Percentiles rank a stretch among this genome's conserved stretches.
These are phyloP conservation scores for Ramalina intermedia DNA, from an alignment of 495 filamentous ascomycete genomes.

Conservation along the genomic window DNA sequence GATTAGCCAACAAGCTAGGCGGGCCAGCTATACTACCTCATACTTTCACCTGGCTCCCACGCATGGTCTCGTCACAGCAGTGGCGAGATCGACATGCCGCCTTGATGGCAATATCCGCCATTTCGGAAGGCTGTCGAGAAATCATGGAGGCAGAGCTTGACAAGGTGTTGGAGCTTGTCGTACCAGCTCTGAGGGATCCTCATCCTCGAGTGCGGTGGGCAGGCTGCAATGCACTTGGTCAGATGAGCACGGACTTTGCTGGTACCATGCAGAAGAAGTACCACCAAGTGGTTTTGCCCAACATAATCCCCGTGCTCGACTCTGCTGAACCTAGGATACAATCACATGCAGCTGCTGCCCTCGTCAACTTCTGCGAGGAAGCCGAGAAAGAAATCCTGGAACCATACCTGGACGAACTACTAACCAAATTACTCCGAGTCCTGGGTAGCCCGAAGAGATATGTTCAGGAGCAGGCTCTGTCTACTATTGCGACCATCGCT, in stretches of 20 bases:
- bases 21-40: constrained; percentile 73
- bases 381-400: constrained; percentile 85
- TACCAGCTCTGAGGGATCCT: constrained; percentile 79
- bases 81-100: constrained; percentile 97
- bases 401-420: constrained; percentile 81
- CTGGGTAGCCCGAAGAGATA: constrained; percentile 84
- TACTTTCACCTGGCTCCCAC: constrained; percentile 92
- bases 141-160: constrained; percentile 90
- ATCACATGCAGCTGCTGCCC: constrained; percentile 87
- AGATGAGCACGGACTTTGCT: constrained; percentile 99
- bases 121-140: constrained; percentile 93
- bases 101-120: constrained; percentile 97
- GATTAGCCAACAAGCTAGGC: constrained; percentile 92
- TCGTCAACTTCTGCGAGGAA: constrained; percentile 99
- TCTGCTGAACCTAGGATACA: constrained; percentile 88
- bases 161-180: constrained; percentile 83
- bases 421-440: constrained; percentile 68
- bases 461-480: constrained; percentile 94
- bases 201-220: constrained; percentile 96
- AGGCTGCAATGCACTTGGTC: constrained; percentile 95
- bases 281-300: constrained; percentile 67
- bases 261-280: constrained; percentile 97
- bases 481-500: constrained; percentile 95
- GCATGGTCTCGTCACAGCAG: constrained; percentile 89
- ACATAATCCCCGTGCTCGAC: constrained; percentile 84